These are phyloP conservation scores for Xylariaceae sp. DNA, from an alignment of 2,329 filamentous ascomycete species.

Conservation along the genomic window DNA sequence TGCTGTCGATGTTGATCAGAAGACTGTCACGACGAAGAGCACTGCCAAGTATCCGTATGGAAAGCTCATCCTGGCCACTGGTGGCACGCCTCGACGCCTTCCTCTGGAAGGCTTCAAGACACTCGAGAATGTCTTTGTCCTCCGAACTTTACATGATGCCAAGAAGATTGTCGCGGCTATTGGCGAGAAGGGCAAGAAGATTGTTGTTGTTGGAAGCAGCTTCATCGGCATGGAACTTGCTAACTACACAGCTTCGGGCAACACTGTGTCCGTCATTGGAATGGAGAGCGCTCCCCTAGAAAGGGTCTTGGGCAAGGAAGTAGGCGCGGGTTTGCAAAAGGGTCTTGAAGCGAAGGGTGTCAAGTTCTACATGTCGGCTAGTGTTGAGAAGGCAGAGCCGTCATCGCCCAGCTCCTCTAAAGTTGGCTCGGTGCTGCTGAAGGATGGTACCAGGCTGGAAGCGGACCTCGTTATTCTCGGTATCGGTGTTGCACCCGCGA, in stretches of 20 bases:
- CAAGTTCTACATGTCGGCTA: constrained; percentile 77
- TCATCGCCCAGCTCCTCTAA: constrained; percentile 61
- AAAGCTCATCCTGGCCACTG: constrained; percentile 86
- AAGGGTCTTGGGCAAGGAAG: constrained; percentile 73
- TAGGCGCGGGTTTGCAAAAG: constrained; percentile 75
- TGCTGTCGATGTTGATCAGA: constrained; percentile 67
- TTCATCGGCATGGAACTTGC: constrained; percentile 99
- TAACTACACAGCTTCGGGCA: constrained; percentile 72
- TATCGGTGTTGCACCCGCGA: constrained; percentile 81
- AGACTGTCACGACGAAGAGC: constrained; percentile 67
- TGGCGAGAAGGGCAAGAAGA: constrained; percentile 80
- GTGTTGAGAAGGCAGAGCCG: constrained; percentile 76
- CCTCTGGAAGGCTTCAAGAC: constrained; percentile 83
- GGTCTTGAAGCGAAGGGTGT: constrained; percentile 79
- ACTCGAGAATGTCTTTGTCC: constrained; percentile 78
- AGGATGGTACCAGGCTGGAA: constrained; percentile 77
- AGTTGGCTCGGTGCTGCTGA: constrained; percentile 75
- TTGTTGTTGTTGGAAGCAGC: constrained; percentile 85
- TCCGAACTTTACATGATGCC: constrained; percentile 72
- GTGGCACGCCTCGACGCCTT: constrained; percentile 69
- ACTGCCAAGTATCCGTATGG: constrained; percentile 71
- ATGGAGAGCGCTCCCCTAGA: constrained; percentile 84
- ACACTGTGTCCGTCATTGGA: constrained; percentile 79
- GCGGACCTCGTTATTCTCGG: constrained; percentile 90
- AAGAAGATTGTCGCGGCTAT: constrained; percentile 74